Conservation (phyloP, 2,329 filamentous ascomycete species). For the Dothiorella sarmentorum region DNA sequence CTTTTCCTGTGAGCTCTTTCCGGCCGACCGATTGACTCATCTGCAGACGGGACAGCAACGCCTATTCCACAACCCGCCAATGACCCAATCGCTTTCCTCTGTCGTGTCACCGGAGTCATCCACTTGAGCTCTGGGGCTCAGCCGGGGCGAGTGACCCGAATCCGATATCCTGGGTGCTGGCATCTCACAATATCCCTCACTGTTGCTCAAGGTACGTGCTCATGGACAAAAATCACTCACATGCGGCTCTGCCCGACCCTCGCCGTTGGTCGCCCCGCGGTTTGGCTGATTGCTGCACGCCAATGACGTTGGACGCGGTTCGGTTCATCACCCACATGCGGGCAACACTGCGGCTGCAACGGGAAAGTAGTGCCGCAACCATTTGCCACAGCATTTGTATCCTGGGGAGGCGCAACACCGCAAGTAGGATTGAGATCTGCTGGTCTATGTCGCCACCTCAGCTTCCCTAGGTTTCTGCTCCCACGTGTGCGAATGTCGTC, state of each 20-base stretch:
- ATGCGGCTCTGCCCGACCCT: not conserved
- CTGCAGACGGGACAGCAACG: not conserved
- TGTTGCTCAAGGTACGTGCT: slow-evolving; percentile 6
- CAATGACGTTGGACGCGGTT: not conserved
- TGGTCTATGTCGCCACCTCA: slow-evolving; percentile 1
- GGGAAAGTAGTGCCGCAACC: not conserved
- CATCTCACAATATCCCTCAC: not conserved
- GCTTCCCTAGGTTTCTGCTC: not conserved
- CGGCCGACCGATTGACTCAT: slow-evolving; percentile 10
- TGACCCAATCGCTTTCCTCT: not conserved
- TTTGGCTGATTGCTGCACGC: not conserved
- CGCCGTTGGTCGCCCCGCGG: not conserved
- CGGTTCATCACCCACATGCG: not conserved
- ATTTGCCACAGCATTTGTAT: no score
- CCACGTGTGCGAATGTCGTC: not conserved
- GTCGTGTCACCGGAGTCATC: slow-evolving; percentile 5
- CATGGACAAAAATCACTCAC: slow-evolving; percentile 1
- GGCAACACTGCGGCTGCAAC: not conserved
- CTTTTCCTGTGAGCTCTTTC: not conserved
- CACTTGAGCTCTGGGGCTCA: no score
- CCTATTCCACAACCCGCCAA: not conserved
- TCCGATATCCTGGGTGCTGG: no score
- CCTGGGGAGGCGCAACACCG: no score
- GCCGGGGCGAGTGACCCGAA: not conserved
- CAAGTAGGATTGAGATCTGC: not conserved